These are phyloP conservation scores for Saturnispora galanensis DNA, from an alignment of 805 yeast genomes.

Conservation along the genomic window DNA sequence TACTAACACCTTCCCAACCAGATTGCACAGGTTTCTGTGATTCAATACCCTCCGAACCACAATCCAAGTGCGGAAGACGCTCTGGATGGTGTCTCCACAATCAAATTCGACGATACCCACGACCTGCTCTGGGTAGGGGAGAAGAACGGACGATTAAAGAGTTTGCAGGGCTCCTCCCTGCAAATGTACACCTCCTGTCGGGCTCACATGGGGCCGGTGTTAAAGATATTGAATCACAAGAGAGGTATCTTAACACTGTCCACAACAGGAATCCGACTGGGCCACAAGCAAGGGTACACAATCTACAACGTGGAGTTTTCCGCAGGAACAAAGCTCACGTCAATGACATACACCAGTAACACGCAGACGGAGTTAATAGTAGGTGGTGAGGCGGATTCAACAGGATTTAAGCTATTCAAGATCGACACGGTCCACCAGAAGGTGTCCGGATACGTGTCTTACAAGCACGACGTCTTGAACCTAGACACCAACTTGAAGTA, in stretches of 20 bases:
- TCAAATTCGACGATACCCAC: conserved; percentile 57
- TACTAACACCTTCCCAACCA: neutral
- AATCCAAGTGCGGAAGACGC: conserved; percentile 13
- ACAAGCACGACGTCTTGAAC: conserved; percentile 35
- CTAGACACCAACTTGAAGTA: conserved; percentile 44
- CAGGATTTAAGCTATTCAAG: conserved; percentile 28
- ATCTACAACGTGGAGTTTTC: conserved; percentile 25
- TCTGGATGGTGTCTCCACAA: conserved; percentile 19
- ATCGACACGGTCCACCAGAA: conserved; percentile 34
- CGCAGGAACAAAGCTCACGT: conserved; percentile 25
- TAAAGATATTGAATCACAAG: conserved; percentile 43
- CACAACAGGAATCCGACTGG: conserved; percentile 39
- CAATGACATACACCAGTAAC: conserved; percentile 34
- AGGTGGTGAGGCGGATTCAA: conserved; percentile 27
- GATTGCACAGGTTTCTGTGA: conserved; percentile 5
- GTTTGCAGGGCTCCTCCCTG: conserved; percentile 37
- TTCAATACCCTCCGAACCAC: conserved; percentile 18
- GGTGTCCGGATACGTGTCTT: conserved; percentile 30
- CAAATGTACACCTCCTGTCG: conserved; percentile 48
- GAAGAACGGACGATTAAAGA: conserved; percentile 39
- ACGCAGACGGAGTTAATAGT: conserved; percentile 36
- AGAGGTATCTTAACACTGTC: conserved; percentile 53
- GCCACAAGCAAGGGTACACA: conserved; percentile 48
- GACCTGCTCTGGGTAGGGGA: conserved; percentile 87
- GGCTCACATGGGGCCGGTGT: conserved; percentile 41